A percentile compares a stretch with the other conserved stretches of the same genome.
These are phyloP conservation scores for Claviceps arundinis DNA, from an alignment of 2,329 filamentous ascomycete species.

Conservation along the genomic window DNA sequence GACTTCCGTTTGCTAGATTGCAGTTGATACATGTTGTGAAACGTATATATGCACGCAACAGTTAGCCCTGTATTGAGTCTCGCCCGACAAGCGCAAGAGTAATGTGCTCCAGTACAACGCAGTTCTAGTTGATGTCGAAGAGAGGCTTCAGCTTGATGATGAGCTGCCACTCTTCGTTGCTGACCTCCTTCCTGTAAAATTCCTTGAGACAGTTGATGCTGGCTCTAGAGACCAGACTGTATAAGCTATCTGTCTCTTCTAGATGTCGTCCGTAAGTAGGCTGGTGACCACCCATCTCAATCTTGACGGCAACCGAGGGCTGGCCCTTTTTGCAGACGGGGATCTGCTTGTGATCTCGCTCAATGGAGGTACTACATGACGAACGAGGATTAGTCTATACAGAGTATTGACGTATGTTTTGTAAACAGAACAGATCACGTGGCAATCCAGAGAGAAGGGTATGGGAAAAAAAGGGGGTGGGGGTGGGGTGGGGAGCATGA, in stretches of 20 bases:
- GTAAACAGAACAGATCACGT: neutral
- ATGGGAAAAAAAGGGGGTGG: neutral
- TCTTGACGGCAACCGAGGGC: slow-evolving; percentile 95
- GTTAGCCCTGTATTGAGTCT: neutral
- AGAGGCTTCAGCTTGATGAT: slow-evolving; percentile 91
- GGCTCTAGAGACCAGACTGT: slow-evolving; percentile 73
- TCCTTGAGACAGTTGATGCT: slow-evolving; percentile 95
- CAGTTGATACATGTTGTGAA: neutral
- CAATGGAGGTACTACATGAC: slow-evolving; percentile 65
- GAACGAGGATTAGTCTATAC: neutral
- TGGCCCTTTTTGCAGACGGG: slow-evolving; percentile 87
- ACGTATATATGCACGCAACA: neutral
- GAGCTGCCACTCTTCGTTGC: slow-evolving; percentile 85
- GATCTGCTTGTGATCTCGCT: slow-evolving; percentile 94
- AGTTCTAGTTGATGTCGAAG: slow-evolving; percentile 65
- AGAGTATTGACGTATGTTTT: neutral
- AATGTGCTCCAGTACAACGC: neutral
- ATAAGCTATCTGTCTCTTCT: slow-evolving; percentile 79
- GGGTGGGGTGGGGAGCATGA: neutral
- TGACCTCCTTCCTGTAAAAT: slow-evolving; percentile 78
- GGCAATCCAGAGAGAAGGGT: neutral
- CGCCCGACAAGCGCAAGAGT: neutral
- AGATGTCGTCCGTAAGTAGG: slow-evolving; percentile 90
- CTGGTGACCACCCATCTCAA: slow-evolving; percentile 84
- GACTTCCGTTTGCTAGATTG: neutral